phyloP scores from a whole-genome alignment of 768 basidiomycete species.

The Kwoniella dendrophila region DNA sequence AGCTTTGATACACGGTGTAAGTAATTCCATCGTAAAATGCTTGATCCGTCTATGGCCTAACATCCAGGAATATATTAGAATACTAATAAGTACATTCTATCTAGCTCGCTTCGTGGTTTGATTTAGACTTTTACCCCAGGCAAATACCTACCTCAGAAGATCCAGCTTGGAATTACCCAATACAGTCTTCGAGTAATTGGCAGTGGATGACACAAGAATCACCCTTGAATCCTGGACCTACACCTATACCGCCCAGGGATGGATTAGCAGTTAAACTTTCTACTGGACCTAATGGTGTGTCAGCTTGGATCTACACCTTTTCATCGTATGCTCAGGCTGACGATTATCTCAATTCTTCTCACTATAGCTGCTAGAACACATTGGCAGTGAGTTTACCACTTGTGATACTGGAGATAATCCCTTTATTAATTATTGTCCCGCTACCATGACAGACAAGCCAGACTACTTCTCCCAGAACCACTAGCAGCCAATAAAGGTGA shows the following conservation, averaged over 20 bases:
- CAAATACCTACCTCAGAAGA: slow-evolving; percentile 26
- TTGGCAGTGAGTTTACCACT: slow-evolving; percentile 47
- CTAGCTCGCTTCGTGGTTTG: slow-evolving; percentile 56
- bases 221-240: slow-evolving; percentile 44
- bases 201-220: slow-evolving; percentile 37
- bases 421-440: background rate
- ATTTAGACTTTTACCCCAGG: slow-evolving; percentile 49
- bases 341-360: background rate
- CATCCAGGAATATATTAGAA: background rate
- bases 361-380: slow-evolving; percentile 50
- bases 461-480: slow-evolving; percentile 52
- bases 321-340: background rate
- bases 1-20: slow-evolving; percentile 49
- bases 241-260: slow-evolving; percentile 40
- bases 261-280: slow-evolving; percentile 48
- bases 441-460: slow-evolving; percentile 40
- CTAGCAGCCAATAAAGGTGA: slow-evolving; percentile 54
- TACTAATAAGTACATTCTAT: background rate
- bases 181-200: slow-evolving; percentile 32
- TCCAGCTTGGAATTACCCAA: slow-evolving; percentile 41
- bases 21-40: slow-evolving; percentile 10
- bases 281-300: slow-evolving; percentile 51
- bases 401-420: background rate
- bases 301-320: background rate
- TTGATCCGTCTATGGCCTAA: background rate